phyloP scores from a whole-genome alignment of 2,329 filamentous ascomycete species.

The Teratosphaeria nubilosa region DNA sequence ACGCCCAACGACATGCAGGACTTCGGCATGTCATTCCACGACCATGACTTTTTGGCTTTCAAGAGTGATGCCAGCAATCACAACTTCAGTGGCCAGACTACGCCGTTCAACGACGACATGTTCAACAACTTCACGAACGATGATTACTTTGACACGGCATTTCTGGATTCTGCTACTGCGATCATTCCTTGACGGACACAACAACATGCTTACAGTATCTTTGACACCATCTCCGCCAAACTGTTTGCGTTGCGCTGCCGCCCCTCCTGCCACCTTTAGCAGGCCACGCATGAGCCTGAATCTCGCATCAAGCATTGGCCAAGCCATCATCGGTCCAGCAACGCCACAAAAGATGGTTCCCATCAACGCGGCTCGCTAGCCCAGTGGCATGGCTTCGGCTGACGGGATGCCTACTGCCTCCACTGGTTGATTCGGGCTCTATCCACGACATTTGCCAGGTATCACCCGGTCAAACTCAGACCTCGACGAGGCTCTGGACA shows the following conservation, averaged over 20 bases:
- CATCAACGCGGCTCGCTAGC: no score
- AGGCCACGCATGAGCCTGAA: no score
- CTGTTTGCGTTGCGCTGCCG: background rate
- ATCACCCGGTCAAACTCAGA: background rate
- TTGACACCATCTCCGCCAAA: background rate
- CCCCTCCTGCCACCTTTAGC: no score
- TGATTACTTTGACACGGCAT: background rate
- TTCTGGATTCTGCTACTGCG: background rate
- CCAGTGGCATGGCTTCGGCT: no score
- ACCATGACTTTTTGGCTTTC: background rate
- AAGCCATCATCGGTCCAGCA: background rate
- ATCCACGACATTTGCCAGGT: background rate
- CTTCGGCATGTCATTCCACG: background rate
- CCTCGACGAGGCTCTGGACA: background rate
- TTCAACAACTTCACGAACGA: background rate
- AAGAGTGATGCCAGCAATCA: background rate
- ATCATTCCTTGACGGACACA: background rate
- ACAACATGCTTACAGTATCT: background rate
- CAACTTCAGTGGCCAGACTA: background rate
- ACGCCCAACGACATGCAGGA: constrained; percentile 4
- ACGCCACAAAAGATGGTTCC: background rate
- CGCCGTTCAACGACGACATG: background rate
- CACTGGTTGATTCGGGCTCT: no score
- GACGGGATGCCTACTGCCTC: no score
- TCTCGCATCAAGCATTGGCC: background rate